These are phyloP conservation scores for Choiromyces venosus DNA, from an alignment of 495 filamentous ascomycete species.

Conservation along the genomic window DNA sequence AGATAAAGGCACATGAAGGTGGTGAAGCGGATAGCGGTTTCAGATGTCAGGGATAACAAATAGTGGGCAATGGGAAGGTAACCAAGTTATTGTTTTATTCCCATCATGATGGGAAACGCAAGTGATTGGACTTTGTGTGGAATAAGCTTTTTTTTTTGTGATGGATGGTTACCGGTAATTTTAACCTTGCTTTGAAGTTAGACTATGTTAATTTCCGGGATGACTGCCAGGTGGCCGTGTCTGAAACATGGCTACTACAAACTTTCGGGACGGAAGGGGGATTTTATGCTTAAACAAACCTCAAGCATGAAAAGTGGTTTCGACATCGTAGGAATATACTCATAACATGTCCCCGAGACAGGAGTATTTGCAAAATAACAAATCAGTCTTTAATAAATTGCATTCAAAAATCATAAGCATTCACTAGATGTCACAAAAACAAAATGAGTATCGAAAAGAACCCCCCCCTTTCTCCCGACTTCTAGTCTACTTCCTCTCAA, in stretches of 20 bases:
- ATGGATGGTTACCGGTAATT: no score
- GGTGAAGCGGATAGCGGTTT: background rate
- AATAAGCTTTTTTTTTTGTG: no score
- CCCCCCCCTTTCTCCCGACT: background rate
- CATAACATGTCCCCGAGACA: background rate
- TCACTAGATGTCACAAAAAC: background rate
- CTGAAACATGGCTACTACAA: no score
- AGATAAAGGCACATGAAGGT: background rate
- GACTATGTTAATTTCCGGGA: no score
- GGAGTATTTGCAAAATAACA: background rate
- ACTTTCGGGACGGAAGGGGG: no score
- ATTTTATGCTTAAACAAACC: background rate
- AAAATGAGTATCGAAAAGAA: background rate
- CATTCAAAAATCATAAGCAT: background rate
- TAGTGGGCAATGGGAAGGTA: background rate
- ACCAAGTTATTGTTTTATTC: background rate
- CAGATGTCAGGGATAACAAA: background rate
- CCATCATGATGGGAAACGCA: no score
- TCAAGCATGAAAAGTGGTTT: background rate
- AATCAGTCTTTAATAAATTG: background rate
- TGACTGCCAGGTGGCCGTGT: no score
- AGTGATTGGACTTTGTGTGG: no score
- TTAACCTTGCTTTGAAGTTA: no score
- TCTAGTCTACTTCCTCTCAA: conserved; percentile 6
- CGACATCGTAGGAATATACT: background rate